A percentile compares a stretch with the other conserved stretches of the same genome.
Conservation (phyloP, 2,329 filamentous ascomycete genomes). For the Aspergillus melleus region DNA sequence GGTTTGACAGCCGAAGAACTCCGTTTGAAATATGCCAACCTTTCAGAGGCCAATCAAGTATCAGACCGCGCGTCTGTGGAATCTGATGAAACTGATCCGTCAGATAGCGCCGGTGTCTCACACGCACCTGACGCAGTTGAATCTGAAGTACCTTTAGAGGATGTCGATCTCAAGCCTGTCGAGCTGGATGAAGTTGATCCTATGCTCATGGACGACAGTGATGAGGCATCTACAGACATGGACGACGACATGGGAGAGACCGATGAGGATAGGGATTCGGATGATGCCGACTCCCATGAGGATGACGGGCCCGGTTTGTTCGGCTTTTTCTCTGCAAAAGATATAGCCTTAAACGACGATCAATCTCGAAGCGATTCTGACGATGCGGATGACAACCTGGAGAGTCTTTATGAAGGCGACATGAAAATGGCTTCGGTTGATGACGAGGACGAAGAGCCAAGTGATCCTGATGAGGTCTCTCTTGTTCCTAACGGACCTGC, state of each 20-base stretch:
- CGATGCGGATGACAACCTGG: constrained; percentile 45
- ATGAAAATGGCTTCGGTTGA: constrained; percentile 22
- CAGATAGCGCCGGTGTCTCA: constrained; percentile 20
- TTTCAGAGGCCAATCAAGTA: constrained; percentile 29
- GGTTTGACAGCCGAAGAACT: constrained; percentile 49
- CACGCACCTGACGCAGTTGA: constrained; percentile 20
- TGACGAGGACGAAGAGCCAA: constrained; percentile 26
- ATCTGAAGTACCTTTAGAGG: constrained; percentile 20
- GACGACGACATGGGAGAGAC: constrained; percentile 51
- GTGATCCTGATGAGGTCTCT: constrained; percentile 38
- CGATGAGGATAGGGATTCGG: constrained; percentile 51
- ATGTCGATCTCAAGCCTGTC: constrained; percentile 26
- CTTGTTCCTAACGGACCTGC: constrained; percentile 34
- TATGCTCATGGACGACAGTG: constrained; percentile 46
- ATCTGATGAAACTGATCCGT: constrained; percentile 21
- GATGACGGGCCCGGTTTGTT: constrained; percentile 45
- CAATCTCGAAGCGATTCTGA: constrained; percentile 22
- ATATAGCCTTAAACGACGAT: constrained; percentile 24
- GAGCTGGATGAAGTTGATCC: constrained; percentile 47
- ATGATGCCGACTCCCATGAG: constrained; percentile 48
- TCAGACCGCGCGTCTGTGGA: constrained; percentile 26
- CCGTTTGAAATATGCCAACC: constrained; percentile 47
- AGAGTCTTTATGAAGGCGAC: constrained; percentile 29
- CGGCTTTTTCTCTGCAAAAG: constrained; percentile 49
- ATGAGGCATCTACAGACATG: constrained; percentile 49